Evolutionary conservation across 805 yeast species (phyloP).

Genomic region (Ogataea chonburiensis): DNA sequence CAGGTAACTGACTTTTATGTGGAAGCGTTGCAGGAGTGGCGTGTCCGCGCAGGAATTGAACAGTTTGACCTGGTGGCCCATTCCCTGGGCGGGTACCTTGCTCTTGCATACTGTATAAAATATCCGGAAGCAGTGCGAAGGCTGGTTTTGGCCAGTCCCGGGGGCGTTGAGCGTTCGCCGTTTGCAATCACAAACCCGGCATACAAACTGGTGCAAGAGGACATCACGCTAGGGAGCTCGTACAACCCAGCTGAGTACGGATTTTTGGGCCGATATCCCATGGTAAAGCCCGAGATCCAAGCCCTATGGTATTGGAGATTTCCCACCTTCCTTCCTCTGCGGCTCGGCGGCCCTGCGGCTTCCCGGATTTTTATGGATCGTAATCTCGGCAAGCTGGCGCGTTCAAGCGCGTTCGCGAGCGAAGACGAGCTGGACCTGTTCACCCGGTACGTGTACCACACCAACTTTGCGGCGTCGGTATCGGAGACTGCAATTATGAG

Average conservation of each 20-base stretch:
- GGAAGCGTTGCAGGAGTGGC: constrained; percentile 65
- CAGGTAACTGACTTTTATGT: constrained; percentile 56
- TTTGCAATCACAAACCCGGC: constrained; percentile 52
- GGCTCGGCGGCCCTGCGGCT: constrained; percentile 42
- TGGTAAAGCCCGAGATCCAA: constrained; percentile 34
- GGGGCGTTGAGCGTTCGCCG: constrained; percentile 72
- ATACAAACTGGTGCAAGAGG: constrained; percentile 10
- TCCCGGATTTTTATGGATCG: constrained; percentile 29
- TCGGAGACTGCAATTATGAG: constrained; percentile 43
- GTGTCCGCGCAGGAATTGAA: constrained; percentile 45
- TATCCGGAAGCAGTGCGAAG: constrained; percentile 54
- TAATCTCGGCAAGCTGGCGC: constrained; percentile 30
- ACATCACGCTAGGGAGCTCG: constrained; percentile 32
- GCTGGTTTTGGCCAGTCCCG: constrained; percentile 68
- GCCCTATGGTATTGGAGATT: constrained; percentile 42
- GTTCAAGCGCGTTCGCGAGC: constrained; percentile 26
- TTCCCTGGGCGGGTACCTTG: constrained; percentile 76
- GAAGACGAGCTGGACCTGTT: constrained; percentile 31
- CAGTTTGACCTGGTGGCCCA: constrained; percentile 69
- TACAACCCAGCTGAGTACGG: constrained; percentile 44
- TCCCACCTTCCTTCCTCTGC: constrained; percentile 48
- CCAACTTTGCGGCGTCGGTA: constrained; percentile 31
- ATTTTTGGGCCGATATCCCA: constrained; percentile 49
- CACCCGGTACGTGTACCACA: constrained; percentile 34
- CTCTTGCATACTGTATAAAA: constrained; percentile 58